These are phyloP conservation scores for Arabidopsis hybrid DNA, from an alignment of 441 rosid species.

Conservation along the genomic window DNA sequence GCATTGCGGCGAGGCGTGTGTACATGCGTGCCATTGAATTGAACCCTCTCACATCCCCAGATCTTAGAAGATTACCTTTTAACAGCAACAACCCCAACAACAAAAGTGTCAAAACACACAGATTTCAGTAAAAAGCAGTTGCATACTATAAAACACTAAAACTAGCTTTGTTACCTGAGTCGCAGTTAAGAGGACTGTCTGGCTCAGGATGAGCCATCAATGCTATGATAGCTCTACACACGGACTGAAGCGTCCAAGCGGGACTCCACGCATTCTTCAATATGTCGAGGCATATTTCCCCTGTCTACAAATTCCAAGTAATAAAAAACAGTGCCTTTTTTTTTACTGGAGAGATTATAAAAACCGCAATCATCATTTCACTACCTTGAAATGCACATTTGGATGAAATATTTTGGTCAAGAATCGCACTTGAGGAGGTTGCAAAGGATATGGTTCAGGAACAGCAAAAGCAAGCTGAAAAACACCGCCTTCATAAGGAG, in stretches of 20 bases:
- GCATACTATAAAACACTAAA: not conserved
- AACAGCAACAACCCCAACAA: slow-evolving; percentile 4
- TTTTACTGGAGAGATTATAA: not conserved
- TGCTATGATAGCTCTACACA: slow-evolving; percentile 95
- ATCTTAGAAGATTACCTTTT: slow-evolving; percentile 91
- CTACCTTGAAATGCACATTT: slow-evolving; percentile 96
- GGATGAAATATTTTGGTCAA: slow-evolving; percentile 99
- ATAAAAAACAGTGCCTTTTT: not conserved
- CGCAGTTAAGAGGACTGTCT: slow-evolving; percentile 97
- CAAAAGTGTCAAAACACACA: slow-evolving; percentile 9
- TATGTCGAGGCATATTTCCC: slow-evolving; percentile 97
- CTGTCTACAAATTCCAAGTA: slow-evolving; percentile 60
- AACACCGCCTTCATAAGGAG: slow-evolving; percentile 97
- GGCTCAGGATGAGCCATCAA: slow-evolving; percentile 99
- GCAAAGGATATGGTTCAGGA: slow-evolving; percentile 97
- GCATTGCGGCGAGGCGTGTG: slow-evolving; percentile 93
- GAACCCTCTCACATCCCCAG: slow-evolving; percentile 91
- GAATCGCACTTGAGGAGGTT: slow-evolving; percentile 99
- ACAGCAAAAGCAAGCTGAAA: slow-evolving; percentile 96
- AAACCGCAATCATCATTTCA: not conserved
- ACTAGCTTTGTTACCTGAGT: slow-evolving; percentile 66
- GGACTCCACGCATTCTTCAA: slow-evolving; percentile 99
- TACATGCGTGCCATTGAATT: slow-evolving; percentile 99
- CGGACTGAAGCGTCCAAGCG: slow-evolving; percentile 94
- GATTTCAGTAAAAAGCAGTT: not conserved